phyloP scores from a whole-genome alignment of 2,329 filamentous ascomycete genomes.

The Aspergillus tanneri region DNA sequence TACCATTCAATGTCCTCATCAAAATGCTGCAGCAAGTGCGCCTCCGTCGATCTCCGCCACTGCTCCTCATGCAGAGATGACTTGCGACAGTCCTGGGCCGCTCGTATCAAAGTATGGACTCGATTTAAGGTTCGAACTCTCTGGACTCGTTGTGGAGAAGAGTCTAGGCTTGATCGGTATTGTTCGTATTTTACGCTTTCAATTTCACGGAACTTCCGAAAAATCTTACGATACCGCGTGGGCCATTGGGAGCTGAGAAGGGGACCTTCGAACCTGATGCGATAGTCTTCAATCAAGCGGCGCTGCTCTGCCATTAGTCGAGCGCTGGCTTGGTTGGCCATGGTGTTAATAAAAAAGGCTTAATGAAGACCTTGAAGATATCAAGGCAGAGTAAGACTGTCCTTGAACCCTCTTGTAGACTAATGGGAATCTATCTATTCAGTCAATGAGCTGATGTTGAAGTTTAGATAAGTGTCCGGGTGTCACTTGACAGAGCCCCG shows the following conservation, averaged over 20 bases:
- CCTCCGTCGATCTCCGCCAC: conserved; percentile 4
- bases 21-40: conserved; percentile 3
- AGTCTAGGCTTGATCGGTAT: conserved; percentile 1
- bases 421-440: too few species aligned
- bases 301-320: too few species aligned
- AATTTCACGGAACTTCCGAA: background rate
- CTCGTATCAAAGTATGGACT: background rate
- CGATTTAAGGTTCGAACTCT: conserved; percentile 3
- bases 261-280: background rate
- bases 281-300: background rate
- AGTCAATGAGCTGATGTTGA: too few species aligned
- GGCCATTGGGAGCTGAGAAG: background rate
- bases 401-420: too few species aligned
- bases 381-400: too few species aligned
- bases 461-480: too few species aligned
- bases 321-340: too few species aligned
- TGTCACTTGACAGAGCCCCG: too few species aligned
- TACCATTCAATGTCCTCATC: conserved; percentile 1
- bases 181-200: conserved; percentile 1
- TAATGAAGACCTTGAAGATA: too few species aligned
- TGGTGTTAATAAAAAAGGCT: too few species aligned
- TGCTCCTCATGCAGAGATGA: conserved; percentile 5
- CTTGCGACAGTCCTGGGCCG: conserved; percentile 1
- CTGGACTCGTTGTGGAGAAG: background rate
- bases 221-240: background rate